These are phyloP conservation scores for Cryptomeria japonica DNA, from an alignment of 75 land plant species.

Conservation along the genomic window DNA sequence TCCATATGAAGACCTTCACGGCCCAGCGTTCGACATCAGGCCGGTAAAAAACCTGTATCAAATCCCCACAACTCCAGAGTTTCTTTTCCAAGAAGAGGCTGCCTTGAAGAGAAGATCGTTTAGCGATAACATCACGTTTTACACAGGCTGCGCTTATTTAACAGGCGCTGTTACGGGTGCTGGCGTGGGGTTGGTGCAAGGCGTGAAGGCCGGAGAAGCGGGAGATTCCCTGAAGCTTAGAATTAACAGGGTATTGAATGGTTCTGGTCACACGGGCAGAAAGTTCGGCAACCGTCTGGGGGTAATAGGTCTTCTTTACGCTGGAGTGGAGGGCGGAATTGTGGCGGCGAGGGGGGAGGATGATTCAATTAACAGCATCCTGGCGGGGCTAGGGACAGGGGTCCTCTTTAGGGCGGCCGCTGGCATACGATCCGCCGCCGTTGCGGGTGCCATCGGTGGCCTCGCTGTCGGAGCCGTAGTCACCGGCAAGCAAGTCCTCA, in stretches of 20 bases:
- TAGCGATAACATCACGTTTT: conserved; percentile 80
- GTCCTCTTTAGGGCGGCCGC: conserved; percentile 73
- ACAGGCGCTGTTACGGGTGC: conserved; percentile 71
- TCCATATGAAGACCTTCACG: conserved; percentile 70
- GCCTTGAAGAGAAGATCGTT: conserved; percentile 54
- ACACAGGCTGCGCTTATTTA: conserved; percentile 81
- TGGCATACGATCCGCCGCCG: conserved; percentile 78
- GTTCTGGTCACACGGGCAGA: conserved; percentile 71
- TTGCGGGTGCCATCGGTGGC: conserved; percentile 90
- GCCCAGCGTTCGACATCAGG: conserved; percentile 44
- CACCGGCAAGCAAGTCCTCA: conserved; percentile 63
- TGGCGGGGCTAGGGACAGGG: conserved; percentile 87
- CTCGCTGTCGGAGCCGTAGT: conserved; percentile 60
- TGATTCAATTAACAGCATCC: conserved; percentile 65
- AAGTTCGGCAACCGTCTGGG: conserved; percentile 67
- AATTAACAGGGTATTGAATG: conserved; percentile 71
- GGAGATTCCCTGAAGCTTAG: conserved; percentile 77
- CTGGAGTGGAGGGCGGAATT: conserved; percentile 78
- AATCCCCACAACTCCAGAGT: conserved; percentile 84
- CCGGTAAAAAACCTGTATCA: conserved; percentile 61
- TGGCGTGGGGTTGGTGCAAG: conserved; percentile 52
- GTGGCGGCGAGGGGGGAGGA: conserved; percentile 45
- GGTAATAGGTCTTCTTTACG: conserved; percentile 70
- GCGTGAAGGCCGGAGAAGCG: conserved; percentile 50
- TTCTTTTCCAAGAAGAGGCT: conserved; percentile 83